phyloP scores from a whole-genome alignment of 73 alveolate species.

The Loxodes magnus region DNA sequence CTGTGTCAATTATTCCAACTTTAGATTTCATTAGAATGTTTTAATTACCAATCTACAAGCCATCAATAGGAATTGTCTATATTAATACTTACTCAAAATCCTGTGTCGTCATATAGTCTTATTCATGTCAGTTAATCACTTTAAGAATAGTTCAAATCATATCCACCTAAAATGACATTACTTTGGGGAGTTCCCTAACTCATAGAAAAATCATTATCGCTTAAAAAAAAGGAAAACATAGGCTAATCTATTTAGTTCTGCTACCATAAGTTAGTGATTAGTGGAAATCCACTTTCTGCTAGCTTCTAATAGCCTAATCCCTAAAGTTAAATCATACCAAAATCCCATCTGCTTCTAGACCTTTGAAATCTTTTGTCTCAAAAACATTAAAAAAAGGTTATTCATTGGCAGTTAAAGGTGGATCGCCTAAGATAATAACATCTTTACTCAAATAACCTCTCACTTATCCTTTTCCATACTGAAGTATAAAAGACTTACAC shows the following conservation, averaged over 20 bases:
- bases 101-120: no score
- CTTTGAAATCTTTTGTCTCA: not conserved
- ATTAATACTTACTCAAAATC: no score
- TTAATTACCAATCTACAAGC: constrained; percentile 2
- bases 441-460: not conserved
- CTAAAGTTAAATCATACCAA: no score
- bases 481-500: no score
- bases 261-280: not conserved
- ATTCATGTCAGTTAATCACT: no score
- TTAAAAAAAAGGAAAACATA: constrained; percentile 4
- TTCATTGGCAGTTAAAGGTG: not conserved
- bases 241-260: not conserved
- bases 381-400: not conserved
- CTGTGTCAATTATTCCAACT: not conserved
- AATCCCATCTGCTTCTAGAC: constrained; percentile 10
- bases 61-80: not conserved
- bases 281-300: not conserved
- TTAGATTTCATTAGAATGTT: not conserved
- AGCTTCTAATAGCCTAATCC: constrained; percentile 3
- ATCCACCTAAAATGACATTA: constrained; percentile 1
- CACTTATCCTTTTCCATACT: constrained; percentile 3
- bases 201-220: not conserved
- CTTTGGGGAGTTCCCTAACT: not conserved
- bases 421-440: not conserved
- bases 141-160: not conserved